Evolutionary conservation across 2,329 filamentous ascomycete species (phyloP).

Genomic region (Aspergillus sp.): DNA sequence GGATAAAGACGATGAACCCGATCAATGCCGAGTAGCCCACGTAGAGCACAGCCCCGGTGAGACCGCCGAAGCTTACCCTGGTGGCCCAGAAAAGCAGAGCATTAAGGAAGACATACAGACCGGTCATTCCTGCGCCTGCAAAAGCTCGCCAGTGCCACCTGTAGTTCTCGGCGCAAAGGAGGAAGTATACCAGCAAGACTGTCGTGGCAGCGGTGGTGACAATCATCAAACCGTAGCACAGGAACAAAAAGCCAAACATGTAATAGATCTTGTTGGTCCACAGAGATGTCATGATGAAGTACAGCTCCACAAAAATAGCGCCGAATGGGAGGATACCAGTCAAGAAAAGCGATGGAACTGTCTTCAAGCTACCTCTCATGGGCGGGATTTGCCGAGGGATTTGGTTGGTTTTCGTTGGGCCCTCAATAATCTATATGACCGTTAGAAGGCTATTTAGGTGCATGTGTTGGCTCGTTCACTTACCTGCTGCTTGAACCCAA

Average conservation of each 20-base stretch:
- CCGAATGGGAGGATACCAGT: slow-evolving; percentile 92
- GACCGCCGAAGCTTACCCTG: slow-evolving; percentile 78
- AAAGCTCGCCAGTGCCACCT: slow-evolving; percentile 99
- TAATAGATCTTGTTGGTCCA: slow-evolving; percentile 99
- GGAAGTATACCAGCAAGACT: slow-evolving; percentile 90
- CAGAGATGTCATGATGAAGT: slow-evolving; percentile 99
- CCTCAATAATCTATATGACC: slow-evolving; percentile 57
- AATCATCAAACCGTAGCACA: slow-evolving; percentile 97
- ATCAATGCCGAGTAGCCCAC: slow-evolving; percentile 89
- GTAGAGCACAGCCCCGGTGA: slow-evolving; percentile 87
- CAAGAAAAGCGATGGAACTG: slow-evolving; percentile 84
- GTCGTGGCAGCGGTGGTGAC: slow-evolving; percentile 91
- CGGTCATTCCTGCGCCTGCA: slow-evolving; percentile 84
- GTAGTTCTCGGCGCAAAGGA: slow-evolving; percentile 95
- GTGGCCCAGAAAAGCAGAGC: slow-evolving; percentile 88
- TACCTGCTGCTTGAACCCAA: slow-evolving; percentile 75
- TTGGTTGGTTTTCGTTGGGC: slow-evolving; percentile 93
- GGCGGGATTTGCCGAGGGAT: slow-evolving; percentile 96
- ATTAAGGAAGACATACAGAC: slow-evolving; percentile 87
- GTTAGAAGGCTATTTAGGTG: slow-evolving; percentile 10
- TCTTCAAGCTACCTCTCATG: slow-evolving; percentile 76
- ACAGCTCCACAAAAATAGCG: slow-evolving; percentile 96
- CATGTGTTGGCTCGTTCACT: slow-evolving; percentile 4
- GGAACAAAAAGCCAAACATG: slow-evolving; percentile 99
- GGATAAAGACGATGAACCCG: slow-evolving; percentile 86